These are phyloP conservation scores for Fusarium tuaranense DNA, from an alignment of 2,329 filamentous ascomycete species.

Conservation along the genomic window DNA sequence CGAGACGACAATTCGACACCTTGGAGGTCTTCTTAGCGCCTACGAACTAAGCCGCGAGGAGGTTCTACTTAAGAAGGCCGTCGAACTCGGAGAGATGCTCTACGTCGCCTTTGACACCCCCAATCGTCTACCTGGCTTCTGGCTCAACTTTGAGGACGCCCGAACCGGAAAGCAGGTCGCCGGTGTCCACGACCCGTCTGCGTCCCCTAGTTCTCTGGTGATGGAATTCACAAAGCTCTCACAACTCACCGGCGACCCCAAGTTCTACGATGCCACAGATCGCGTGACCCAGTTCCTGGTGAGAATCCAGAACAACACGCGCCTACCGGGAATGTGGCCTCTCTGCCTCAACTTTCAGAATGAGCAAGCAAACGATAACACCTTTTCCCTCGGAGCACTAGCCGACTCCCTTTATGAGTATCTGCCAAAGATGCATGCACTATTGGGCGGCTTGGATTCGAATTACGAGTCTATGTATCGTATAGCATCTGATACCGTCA, in stretches of 20 bases:
- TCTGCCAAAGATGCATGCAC: constrained; percentile 70
- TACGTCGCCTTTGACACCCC: constrained; percentile 67
- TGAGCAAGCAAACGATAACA: constrained; percentile 63
- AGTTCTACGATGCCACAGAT: constrained; percentile 82
- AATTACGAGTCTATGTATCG: constrained; percentile 76
- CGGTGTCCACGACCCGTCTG: constrained; percentile 61
- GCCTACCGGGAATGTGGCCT: constrained; percentile 83
- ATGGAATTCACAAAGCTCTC: constrained; percentile 81
- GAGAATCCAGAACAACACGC: constrained; percentile 74
- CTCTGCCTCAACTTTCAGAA: constrained; percentile 68
- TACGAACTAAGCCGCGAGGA: constrained; percentile 62
- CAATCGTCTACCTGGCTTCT: constrained; percentile 62
- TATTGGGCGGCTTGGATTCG: constrained; percentile 72
- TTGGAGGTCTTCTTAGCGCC: constrained; percentile 64
- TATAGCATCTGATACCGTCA: constrained; percentile 69
- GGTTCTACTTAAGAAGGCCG: constrained; percentile 60
- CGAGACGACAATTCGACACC: constrained; percentile 67
- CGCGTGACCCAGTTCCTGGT: constrained; percentile 78
- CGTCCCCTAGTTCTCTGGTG: constrained; percentile 71
- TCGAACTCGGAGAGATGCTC: constrained; percentile 66
- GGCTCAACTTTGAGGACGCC: constrained; percentile 58
- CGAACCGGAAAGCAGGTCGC: constrained; percentile 58
- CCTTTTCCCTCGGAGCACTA: constrained; percentile 65
- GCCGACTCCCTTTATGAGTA: constrained; percentile 73
- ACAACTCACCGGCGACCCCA: constrained; percentile 77